Conservation (phyloP, 2,329 filamentous ascomycete species). For the Diaporthe citriasiana region DNA sequence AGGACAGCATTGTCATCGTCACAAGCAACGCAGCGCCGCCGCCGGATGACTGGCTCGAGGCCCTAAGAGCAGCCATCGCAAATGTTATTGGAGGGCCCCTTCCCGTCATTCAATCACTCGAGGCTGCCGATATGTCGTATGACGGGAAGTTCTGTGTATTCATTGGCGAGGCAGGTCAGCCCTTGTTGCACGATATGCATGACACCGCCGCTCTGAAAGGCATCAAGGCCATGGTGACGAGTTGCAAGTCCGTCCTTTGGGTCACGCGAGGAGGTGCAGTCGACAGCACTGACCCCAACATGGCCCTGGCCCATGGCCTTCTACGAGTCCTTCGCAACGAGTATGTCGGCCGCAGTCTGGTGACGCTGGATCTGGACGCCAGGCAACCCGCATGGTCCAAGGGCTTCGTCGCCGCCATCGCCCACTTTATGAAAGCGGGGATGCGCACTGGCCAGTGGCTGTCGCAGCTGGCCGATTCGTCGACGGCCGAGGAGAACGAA, state of each 20-base stretch:
- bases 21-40: not conserved
- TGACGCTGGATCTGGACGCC: slow-evolving; percentile 44
- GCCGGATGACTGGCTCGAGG: not conserved
- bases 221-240: slow-evolving; percentile 44
- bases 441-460: not conserved
- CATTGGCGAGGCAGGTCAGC: slow-evolving; percentile 47
- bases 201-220: slow-evolving; percentile 24
- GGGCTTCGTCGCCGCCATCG: slow-evolving; percentile 12
- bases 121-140: not conserved
- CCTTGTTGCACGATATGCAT: slow-evolving; percentile 46
- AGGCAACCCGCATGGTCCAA: not conserved
- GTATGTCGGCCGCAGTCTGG: slow-evolving; percentile 39
- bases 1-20: not conserved
- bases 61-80: not conserved
- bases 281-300: slow-evolving; percentile 37
- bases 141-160: slow-evolving; percentile 43
- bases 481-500: slow-evolving; percentile 45
- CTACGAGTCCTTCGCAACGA: slow-evolving; percentile 44
- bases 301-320: slow-evolving; percentile 44
- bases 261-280: slow-evolving; percentile 41
- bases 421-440: not conserved
- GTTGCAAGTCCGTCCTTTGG: slow-evolving; percentile 44
- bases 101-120: not conserved
- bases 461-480: not conserved
- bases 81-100: not conserved